Base-by-base conservation (phyloP, 2,329 filamentous ascomycete genomes). In the Coniochaeta hoffmannii region DNA sequence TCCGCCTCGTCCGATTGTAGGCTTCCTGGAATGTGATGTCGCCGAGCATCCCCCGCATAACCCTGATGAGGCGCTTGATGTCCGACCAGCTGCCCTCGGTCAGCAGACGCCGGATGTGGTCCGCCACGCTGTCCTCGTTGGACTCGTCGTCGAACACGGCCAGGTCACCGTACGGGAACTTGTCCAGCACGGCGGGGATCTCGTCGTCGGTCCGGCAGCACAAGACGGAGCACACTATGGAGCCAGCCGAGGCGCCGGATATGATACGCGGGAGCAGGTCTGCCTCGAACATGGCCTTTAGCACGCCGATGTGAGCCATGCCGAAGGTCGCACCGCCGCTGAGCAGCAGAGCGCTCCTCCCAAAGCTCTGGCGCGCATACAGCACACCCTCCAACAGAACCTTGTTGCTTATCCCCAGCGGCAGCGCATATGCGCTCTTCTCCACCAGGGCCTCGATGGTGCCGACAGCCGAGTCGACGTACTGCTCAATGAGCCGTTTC, bases 21-120 rank as follows among this genome's bases (percentile, higher is more conserved):
- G 91, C 90, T 71, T 97, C 93, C 65, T 93, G 89, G 63, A 97
- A 97, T 0, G 93, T 97, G 64, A 96, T 87, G 63, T 97, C 89
- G 35, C 91, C 91, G 8, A 96, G 78, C 64, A 94, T 75, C 31
- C 78, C 78, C 55, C 83, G 82, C 89, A 97, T 94, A 6, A 96
- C 90, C 50, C 86, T 80, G 2, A 83, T 86, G 51, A 97, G 74
- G 68, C 96, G 85, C 24, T 82, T 81, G 63, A 95, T 95, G 65
- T 97, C 90, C 59, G 92, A 89, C 75, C 93, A 87, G 49, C 86
- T 87, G 1, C 90, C 90, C 62, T 89, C 82, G n/a, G 89, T 95
- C 32, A 95, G 72, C 52, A 96, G 76, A 30, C 90, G 80, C 17
- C 83, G 82, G 8, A 89, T 71, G 62, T 90, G 89, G 53, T 83